Evolutionary conservation across 1,284 basidiomycete species (phyloP).

Genomic region (Ceratobasidium sp.): DNA sequence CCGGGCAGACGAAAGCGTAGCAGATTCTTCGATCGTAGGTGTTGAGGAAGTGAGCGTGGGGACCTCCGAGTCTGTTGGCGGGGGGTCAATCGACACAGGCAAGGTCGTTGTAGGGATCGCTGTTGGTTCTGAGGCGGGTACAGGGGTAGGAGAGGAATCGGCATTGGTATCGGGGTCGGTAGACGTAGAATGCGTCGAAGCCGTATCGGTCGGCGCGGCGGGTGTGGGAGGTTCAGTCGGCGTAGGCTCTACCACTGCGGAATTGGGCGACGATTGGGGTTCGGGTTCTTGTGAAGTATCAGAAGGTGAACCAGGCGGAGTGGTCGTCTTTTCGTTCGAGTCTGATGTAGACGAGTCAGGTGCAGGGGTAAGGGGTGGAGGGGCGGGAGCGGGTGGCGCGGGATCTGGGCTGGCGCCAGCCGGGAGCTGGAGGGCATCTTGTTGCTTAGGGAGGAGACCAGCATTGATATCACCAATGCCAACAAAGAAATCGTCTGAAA

Average conservation of each 20-base stretch:
- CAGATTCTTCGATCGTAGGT: conserved; percentile 22
- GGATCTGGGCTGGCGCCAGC: conserved; percentile 65
- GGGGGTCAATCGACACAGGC: not conserved
- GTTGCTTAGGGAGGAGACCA: conserved; percentile 82
- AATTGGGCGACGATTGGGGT: conserved; percentile 1
- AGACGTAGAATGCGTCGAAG: not conserved
- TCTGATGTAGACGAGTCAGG: conserved; percentile 52
- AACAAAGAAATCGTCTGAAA: conserved; percentile 93
- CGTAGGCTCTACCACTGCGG: conserved; percentile 3
- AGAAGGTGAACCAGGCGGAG: conserved; percentile 10
- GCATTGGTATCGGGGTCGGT: not conserved
- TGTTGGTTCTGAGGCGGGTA: not conserved
- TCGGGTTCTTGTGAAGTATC: conserved; percentile 8
- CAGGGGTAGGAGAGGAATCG: conserved; percentile 6
- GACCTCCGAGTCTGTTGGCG: conserved; percentile 12
- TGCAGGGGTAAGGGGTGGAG: conserved; percentile 50
- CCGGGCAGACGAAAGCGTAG: conserved; percentile 40
- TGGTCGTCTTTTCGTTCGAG: conserved; percentile 23
- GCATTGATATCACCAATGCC: conserved; percentile 99
- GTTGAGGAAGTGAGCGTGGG: conserved; percentile 28
- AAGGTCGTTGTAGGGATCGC: not conserved
- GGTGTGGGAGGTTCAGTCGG: conserved; percentile 21
- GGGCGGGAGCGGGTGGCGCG: conserved; percentile 56
- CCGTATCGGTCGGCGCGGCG: conserved; percentile 4
- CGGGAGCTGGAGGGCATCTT: conserved; percentile 35